These are phyloP conservation scores for Thielaviopsis populi DNA, from an alignment of 2,329 filamentous ascomycete species.

Conservation along the genomic window DNA sequence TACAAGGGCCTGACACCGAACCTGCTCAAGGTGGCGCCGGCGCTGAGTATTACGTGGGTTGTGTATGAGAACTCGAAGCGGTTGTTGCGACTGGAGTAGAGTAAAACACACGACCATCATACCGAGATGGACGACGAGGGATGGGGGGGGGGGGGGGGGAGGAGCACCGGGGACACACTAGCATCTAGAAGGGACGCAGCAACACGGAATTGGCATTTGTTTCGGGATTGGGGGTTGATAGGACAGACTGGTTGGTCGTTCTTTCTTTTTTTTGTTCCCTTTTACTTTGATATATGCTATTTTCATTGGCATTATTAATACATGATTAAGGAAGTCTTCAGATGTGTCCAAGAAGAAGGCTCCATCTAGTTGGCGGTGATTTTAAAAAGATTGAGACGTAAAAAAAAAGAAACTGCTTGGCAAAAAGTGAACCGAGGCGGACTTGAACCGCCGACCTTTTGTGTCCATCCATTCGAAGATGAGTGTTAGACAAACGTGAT, in stretches of 20 bases:
- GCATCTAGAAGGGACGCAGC: constrained; percentile 18
- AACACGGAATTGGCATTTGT: constrained; percentile 35
- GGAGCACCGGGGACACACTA: not conserved
- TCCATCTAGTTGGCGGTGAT: not conserved
- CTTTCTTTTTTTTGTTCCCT: not conserved
- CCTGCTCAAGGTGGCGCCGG: constrained; percentile 86
- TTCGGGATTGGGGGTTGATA: constrained; percentile 31
- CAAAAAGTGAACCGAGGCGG: constrained; percentile 10
- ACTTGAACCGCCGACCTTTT: constrained; percentile 16
- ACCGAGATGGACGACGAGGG: too few species aligned
- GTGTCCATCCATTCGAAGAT: constrained; percentile 7
- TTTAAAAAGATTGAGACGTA: too few species aligned
- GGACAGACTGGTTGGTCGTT: constrained; percentile 1
- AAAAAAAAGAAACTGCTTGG: not conserved
- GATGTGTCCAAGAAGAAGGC: not conserved
- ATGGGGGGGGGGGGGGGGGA: not conserved
- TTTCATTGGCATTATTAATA: not conserved
- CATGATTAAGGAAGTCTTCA: not conserved
- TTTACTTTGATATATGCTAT: not conserved
- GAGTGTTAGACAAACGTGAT: constrained; percentile 13
- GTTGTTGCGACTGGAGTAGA: constrained; percentile 40
- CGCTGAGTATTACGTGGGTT: constrained; percentile 88
- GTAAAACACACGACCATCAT: constrained; percentile 5
- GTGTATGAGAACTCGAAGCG: constrained; percentile 85
- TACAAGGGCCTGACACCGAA: constrained; percentile 96